Evolutionary conservation across 768 basidiomycete genomes (phyloP).

Genomic region (Lanmaoa rubissima): DNA sequence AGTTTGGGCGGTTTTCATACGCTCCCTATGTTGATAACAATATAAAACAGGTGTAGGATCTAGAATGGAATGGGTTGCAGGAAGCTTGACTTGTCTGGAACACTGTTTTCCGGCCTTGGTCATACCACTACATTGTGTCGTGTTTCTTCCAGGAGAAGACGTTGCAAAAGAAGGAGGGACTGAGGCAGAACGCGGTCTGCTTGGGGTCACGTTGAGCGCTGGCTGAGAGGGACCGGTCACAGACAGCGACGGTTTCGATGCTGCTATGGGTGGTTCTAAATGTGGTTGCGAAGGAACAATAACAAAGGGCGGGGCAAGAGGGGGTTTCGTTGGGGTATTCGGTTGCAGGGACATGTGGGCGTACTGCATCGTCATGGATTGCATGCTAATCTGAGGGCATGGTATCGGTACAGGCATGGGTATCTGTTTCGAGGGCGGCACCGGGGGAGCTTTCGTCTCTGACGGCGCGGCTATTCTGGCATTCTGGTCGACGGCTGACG

Average conservation of each 20-base stretch:
- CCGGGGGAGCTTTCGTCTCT: background rate
- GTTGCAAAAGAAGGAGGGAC: slow-evolving; percentile 16
- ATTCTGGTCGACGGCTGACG: slow-evolving; percentile 8
- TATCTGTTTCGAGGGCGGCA: slow-evolving; percentile 14
- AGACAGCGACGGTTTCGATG: slow-evolving; percentile 3
- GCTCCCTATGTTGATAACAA: slow-evolving; percentile 65
- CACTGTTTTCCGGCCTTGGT: slow-evolving; percentile 69
- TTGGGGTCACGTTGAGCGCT: slow-evolving; percentile 6
- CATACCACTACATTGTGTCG: slow-evolving; percentile 56
- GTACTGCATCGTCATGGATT: slow-evolving; percentile 21
- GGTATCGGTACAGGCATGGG: slow-evolving; percentile 34
- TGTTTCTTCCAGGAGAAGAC: slow-evolving; percentile 18
- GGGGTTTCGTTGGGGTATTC: slow-evolving; percentile 11
- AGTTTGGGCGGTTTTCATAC: slow-evolving; percentile 43
- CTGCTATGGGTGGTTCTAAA: slow-evolving; percentile 27
- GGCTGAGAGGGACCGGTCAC: slow-evolving; percentile 11
- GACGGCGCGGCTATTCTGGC: background rate
- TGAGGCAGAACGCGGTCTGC: slow-evolving; percentile 23
- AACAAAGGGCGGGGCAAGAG: slow-evolving; percentile 19
- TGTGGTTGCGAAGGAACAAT: slow-evolving; percentile 31
- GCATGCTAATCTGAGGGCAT: slow-evolving; percentile 23
- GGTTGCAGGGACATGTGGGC: slow-evolving; percentile 19
- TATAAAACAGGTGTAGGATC: slow-evolving; percentile 40
- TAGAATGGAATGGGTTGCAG: slow-evolving; percentile 24
- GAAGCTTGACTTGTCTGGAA: slow-evolving; percentile 52